Evolutionary conservation across 2,329 filamentous ascomycete species (phyloP).

Genomic region (Hortaea sp.): DNA sequence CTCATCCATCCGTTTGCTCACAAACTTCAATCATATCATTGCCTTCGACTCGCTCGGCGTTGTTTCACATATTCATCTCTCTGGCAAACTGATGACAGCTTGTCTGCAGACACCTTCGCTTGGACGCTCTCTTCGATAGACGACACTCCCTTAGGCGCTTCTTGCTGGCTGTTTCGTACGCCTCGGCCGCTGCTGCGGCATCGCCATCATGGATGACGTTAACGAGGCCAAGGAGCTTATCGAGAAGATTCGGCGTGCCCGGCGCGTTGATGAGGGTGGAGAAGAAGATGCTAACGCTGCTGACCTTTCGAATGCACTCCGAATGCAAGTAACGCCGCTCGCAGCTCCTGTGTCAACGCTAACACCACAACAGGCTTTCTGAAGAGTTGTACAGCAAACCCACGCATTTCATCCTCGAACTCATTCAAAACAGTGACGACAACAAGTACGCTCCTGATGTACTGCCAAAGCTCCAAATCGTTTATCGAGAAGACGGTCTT

Average conservation of each 20-base stretch:
- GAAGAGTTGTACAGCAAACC: constrained; percentile 16
- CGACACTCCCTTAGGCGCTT: too few relatives aligned
- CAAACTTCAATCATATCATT: too few relatives aligned
- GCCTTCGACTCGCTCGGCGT: too few relatives aligned
- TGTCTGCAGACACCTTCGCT: too few relatives aligned
- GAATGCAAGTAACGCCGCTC: not conserved
- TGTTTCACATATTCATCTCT: too few relatives aligned
- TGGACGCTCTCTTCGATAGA: too few relatives aligned
- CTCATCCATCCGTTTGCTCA: too few relatives aligned
- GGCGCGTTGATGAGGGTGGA: not conserved
- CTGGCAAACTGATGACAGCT: too few relatives aligned
- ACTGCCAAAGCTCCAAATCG: constrained; percentile 20
- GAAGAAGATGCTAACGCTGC: not conserved
- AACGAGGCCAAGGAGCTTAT: not conserved
- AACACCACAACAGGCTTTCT: not conserved
- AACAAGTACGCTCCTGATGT: constrained; percentile 28
- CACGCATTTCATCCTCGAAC: constrained; percentile 42
- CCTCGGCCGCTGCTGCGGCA: not conserved
- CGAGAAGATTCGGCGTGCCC: not conserved
- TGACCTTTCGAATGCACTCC: not conserved
- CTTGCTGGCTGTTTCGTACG: too few relatives aligned
- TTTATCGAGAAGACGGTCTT: constrained; percentile 12
- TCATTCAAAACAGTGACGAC: constrained; percentile 48
- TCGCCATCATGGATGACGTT: constrained; percentile 2
- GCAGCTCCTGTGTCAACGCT: not conserved